Evolutionary conservation across 306 rosid genomes (phyloP), one percentile per base, ranked within the genome.

Genomic region (Begonia peltatifolia): DNA sequence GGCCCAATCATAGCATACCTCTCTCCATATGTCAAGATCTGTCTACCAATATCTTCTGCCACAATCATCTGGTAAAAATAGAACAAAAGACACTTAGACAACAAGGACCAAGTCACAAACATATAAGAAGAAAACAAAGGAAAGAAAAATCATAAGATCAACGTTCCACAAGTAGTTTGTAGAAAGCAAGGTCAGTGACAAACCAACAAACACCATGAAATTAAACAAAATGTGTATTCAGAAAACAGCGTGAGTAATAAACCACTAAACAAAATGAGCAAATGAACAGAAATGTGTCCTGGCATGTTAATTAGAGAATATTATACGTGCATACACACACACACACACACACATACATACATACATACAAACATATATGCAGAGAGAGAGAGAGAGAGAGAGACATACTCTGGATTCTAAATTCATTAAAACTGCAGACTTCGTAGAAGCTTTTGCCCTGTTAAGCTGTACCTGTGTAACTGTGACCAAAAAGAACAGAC

Each of bases 1-100:
- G 38, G 49, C 18, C 51, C 14, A 50, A 42, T 55, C 74, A 54
- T 59, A 10, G 55, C 53, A 23, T 73, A 92, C 99, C 99, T 92
- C 68, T 83, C 86, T 66, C 99, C 94, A 5, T 83, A 87, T 23
- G 99, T 92, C 83, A 87, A 79, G 77, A 92, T 66, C 76, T 92
- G 99, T 63, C 99, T 77, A 17, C 99, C 99, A 4, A 92, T 83
- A 68, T 92, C 99, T 61, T 92, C 99, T 3, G 99, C 83, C 9
- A 79, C 87, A 59, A 92, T 81, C 84, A 79, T 77, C 96, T 92
- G 76, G 71, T 69, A 44, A 56, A 53, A 9, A 41, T 52, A 30
- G 46, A 38, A 51, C 13, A 42, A 20, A 18, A 18, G 42, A 42
- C 52, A 12, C 6, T n/a, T 9, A 25, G 48, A 44, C 63, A 54